Evolutionary conservation across 176 grass and related monocot genomes (phyloP).

Genomic region (Triticum aestivum): DNA sequence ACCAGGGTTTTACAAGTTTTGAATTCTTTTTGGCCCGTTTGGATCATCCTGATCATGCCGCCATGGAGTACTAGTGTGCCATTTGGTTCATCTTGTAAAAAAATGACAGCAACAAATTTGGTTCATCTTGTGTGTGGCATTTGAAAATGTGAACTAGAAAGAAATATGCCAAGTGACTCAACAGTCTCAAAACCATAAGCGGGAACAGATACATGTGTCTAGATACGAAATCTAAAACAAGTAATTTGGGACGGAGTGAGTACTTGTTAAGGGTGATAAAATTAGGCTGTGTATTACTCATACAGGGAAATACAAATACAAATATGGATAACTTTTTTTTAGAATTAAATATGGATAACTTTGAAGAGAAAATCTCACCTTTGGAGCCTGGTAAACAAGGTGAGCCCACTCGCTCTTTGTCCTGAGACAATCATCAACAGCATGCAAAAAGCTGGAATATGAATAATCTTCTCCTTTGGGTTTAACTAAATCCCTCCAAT

Average conservation of each 20-base stretch:
- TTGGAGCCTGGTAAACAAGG: constrained; percentile 70
- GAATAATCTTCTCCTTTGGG: constrained; percentile 55
- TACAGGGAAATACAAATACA: constrained; percentile 16
- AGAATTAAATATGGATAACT: neutral
- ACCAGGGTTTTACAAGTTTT: neutral
- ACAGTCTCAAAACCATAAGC: neutral
- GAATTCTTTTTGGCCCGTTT: too few species aligned
- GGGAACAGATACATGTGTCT: neutral
- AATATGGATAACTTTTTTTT: too few species aligned
- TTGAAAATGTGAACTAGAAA: constrained; percentile 24
- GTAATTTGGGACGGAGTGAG: too few species aligned
- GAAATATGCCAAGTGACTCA: constrained; percentile 17
- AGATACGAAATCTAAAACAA: too few species aligned
- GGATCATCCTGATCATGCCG: too few species aligned
- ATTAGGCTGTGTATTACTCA: constrained; percentile 4
- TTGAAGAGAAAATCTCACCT: constrained; percentile 38
- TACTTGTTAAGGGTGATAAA: neutral
- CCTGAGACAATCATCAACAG: constrained; percentile 78
- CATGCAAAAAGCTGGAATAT: constrained; percentile 54
- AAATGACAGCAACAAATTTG: constrained; percentile 6
- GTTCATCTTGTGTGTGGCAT: constrained; percentile 3
- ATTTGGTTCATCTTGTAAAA: too few species aligned
- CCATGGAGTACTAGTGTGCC: neutral
- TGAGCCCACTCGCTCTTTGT: constrained; percentile 80
- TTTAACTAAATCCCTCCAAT: constrained; percentile 68